Evolutionary conservation across 345 rosid genomes (phyloP).

Genomic region (Rhodamnia rubescens): DNA sequence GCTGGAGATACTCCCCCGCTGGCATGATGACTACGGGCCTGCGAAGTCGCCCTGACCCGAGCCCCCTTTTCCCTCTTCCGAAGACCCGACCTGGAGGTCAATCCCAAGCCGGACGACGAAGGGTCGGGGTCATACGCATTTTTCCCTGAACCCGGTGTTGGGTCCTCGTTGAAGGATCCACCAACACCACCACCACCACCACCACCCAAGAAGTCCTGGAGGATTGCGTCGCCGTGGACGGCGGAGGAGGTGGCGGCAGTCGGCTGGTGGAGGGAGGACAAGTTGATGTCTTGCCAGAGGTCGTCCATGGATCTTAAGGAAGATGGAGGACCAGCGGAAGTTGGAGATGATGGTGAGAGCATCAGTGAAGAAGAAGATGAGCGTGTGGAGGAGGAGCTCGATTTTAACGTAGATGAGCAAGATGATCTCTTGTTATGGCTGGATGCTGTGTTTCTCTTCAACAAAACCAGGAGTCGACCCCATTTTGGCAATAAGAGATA

Average conservation of each 20-base stretch:
- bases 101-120: neutral
- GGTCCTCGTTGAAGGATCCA: neutral
- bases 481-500: neutral
- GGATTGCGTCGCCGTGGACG: neutral
- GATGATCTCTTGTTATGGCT: neutral
- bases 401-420: neutral
- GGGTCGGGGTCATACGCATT: neutral
- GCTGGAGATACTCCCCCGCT: neutral
- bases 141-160: neutral
- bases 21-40: neutral
- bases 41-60: neutral
- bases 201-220: conserved; percentile 4
- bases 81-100: neutral
- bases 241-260: neutral
- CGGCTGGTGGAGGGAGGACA: neutral
- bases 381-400: neutral
- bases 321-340: neutral
- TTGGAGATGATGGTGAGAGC: neutral
- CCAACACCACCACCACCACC: neutral
- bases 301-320: neutral
- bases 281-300: neutral
- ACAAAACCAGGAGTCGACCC: neutral
- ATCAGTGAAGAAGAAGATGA: neutral
- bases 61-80: neutral
- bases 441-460: neutral